A percentile compares a stretch with the other conserved stretches of the same genome.
Evolutionary conservation across 1,284 basidiomycete genomes (phyloP).

Genomic region (Phellopilus nigrolimitatus): DNA sequence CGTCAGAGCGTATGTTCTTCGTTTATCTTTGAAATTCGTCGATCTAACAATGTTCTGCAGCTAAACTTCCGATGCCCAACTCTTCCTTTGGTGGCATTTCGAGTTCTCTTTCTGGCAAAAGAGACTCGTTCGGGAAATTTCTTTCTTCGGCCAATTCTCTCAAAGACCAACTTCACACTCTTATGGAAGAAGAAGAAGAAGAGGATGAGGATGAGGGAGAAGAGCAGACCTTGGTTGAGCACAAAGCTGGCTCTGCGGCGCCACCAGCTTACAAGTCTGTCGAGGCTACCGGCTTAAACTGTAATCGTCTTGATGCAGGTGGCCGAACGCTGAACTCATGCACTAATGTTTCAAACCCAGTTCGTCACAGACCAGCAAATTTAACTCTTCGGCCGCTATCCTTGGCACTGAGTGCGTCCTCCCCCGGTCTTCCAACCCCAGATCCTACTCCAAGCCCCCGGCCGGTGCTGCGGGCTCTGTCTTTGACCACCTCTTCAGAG

Average conservation of each 20-base stretch:
- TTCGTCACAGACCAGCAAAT: slow-evolving; percentile 55
- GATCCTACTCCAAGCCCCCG: slow-evolving; percentile 43
- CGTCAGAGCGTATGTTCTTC: slow-evolving; percentile 66
- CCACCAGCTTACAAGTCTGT: neutral
- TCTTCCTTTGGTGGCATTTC: slow-evolving; percentile 48
- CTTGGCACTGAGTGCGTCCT: slow-evolving; percentile 43
- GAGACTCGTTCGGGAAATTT: slow-evolving; percentile 72
- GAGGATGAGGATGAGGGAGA: slow-evolving; percentile 38
- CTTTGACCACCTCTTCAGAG: slow-evolving; percentile 38
- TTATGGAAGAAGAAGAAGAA: slow-evolving; percentile 78
- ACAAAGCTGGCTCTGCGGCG: neutral
- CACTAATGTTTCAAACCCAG: too few species aligned
- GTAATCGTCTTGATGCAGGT: neutral
- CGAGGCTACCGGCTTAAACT: too few species aligned
- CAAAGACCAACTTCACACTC: slow-evolving; percentile 70
- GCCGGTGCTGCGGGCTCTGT: slow-evolving; percentile 43
- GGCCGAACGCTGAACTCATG: neutral
- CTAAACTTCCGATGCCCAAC: slow-evolving; percentile 31
- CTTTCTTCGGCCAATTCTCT: slow-evolving; percentile 52
- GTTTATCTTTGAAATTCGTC: neutral
- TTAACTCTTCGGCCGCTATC: slow-evolving; percentile 69
- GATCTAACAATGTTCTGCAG: slow-evolving; percentile 9
- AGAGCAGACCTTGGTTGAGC: neutral
- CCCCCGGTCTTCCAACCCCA: slow-evolving; percentile 49
- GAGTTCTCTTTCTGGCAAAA: slow-evolving; percentile 48